Conservation (phyloP, 2,329 filamentous ascomycete genomes). For the Alternaria triticimaculans region DNA sequence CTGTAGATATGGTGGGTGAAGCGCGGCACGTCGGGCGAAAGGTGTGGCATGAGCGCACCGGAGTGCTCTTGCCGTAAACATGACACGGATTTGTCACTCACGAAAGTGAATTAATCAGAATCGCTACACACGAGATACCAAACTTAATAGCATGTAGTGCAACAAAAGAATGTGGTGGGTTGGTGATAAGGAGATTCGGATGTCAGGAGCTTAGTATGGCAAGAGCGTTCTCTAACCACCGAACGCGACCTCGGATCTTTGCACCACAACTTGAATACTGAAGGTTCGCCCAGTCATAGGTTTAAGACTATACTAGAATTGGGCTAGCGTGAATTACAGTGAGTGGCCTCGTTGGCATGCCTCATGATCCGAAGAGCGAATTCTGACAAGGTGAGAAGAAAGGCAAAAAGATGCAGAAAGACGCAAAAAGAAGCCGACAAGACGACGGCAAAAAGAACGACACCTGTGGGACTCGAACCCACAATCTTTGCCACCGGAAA, state of each 20-base stretch:
- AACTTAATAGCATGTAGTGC: neutral
- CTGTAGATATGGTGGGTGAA: neutral
- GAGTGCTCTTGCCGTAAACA: slow-evolving; percentile 5
- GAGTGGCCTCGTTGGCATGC: neutral
- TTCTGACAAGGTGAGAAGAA: neutral
- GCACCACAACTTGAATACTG: neutral
- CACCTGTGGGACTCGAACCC: slow-evolving; percentile 53
- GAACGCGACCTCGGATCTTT: neutral
- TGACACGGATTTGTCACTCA: neutral
- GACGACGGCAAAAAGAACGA: slow-evolving; percentile 27
- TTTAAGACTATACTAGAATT: neutral
- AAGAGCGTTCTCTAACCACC: neutral
- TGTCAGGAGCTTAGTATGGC: neutral
- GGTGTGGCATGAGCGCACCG: neutral
- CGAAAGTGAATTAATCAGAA: neutral
- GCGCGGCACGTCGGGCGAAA: neutral
- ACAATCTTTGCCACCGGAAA: slow-evolving; percentile 56
- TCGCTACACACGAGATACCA: neutral
- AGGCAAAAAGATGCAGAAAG: neutral
- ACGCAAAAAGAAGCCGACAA: slow-evolving; percentile 12
- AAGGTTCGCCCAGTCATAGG: neutral
- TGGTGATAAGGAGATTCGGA: neutral
- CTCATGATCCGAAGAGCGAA: neutral
- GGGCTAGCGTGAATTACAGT: neutral
- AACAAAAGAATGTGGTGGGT: neutral